These are phyloP conservation scores for Apiotrichum domesticum DNA, from an alignment of 1,284 basidiomycete species.

Conservation along the genomic window DNA sequence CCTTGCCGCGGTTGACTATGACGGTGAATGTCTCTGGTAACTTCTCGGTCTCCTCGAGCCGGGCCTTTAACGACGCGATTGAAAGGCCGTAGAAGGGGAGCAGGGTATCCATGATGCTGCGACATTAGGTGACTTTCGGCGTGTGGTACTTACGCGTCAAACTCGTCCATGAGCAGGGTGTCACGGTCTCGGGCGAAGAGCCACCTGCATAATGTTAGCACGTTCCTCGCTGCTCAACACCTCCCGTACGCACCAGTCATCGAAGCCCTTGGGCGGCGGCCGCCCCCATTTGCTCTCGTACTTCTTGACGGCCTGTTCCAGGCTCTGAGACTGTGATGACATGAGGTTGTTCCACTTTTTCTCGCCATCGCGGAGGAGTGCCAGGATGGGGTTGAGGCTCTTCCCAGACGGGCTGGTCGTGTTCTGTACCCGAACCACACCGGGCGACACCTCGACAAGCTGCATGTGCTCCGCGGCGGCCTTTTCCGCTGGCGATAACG, in stretches of 20 bases:
- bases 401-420: constrained; percentile 13
- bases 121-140: background rate
- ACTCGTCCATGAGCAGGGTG: constrained; percentile 46
- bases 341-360: constrained; percentile 48
- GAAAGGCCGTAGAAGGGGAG: constrained; percentile 44
- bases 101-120: constrained; percentile 45
- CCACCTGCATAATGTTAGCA: constrained; percentile 25
- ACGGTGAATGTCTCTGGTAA: constrained; percentile 47
- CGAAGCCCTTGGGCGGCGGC: constrained; percentile 48
- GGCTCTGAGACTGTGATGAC: constrained; percentile 47
- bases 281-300: constrained; percentile 47
- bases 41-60: constrained; percentile 39
- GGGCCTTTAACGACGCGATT: constrained; percentile 32
- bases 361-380: constrained; percentile 48
- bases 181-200: constrained; percentile 32
- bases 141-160: constrained; percentile 36
- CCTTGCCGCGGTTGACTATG: constrained; percentile 44
- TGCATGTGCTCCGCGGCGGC: constrained; percentile 27
- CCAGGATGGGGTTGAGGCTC: constrained; percentile 44
- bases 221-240: background rate
- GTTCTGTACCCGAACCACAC: constrained; percentile 26
- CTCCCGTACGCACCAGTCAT: constrained; percentile 35
- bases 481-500: constrained; percentile 37
- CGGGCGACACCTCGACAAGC: constrained; percentile 33
- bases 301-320: constrained; percentile 49